Conservation (phyloP, 2,329 filamentous ascomycete genomes). For the Trichophyton mentagrophytes region DNA sequence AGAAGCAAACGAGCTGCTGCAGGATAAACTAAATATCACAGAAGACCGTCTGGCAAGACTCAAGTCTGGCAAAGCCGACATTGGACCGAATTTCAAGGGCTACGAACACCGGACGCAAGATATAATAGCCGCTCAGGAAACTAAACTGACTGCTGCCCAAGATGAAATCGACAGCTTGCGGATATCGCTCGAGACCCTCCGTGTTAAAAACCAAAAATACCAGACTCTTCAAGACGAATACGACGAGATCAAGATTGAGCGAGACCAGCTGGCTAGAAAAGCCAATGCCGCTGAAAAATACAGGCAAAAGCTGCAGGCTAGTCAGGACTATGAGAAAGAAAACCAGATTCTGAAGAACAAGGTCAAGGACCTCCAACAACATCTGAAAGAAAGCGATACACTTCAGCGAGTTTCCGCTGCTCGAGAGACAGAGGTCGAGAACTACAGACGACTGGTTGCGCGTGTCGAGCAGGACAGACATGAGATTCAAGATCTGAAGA, state of each 20-base stretch:
- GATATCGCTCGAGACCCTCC: slow-evolving; percentile 33
- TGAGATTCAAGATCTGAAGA: slow-evolving; percentile 37
- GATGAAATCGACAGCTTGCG: slow-evolving; percentile 33
- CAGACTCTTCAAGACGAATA: slow-evolving; percentile 39
- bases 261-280: slow-evolving; percentile 35
- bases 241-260: slow-evolving; percentile 37
- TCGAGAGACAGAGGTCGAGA: slow-evolving; percentile 30
- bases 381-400: slow-evolving; percentile 34
- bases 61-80: slow-evolving; percentile 35
- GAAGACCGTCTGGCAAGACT: slow-evolving; percentile 41
- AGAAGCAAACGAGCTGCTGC: slow-evolving; percentile 37
- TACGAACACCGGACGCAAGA: slow-evolving; percentile 44
- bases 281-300: slow-evolving; percentile 40
- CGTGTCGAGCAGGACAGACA: slow-evolving; percentile 37
- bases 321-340: slow-evolving; percentile 38
- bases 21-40: slow-evolving; percentile 34
- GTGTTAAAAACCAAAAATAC: slow-evolving; percentile 33
- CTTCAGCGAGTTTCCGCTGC: slow-evolving; percentile 30
- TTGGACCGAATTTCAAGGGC: slow-evolving; percentile 35
- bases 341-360: slow-evolving; percentile 35
- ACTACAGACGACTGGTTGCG: slow-evolving; percentile 35
- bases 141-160: slow-evolving; percentile 45
- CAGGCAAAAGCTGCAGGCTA: slow-evolving; percentile 37
- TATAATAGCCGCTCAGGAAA: slow-evolving; percentile 58
- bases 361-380: slow-evolving; percentile 35